Percentiles rank a stretch among this genome's conserved stretches.
Conservation (phyloP, 2,329 filamentous ascomycete genomes). For the Verticillium nubilum region DNA sequence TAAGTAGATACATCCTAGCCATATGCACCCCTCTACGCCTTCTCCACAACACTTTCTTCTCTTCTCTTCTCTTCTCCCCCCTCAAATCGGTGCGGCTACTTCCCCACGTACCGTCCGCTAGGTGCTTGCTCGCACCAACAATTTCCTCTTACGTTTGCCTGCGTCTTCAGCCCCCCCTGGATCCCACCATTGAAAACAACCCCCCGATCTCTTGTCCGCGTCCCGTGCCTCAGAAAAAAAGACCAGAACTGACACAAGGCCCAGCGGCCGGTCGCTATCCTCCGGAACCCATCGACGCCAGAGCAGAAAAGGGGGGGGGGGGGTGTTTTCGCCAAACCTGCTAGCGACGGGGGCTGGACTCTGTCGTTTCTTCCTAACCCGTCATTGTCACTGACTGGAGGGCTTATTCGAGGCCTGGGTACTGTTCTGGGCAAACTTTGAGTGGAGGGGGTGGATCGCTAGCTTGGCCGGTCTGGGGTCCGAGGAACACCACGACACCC, state of each 20-base stretch:
- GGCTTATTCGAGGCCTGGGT: background rate
- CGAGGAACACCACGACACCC: conserved; percentile 14
- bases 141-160: conserved; percentile 2
- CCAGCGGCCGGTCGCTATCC: background rate
- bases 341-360: background rate
- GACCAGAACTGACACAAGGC: background rate
- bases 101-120: background rate
- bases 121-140: background rate
- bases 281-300: background rate
- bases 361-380: background rate
- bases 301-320: background rate
- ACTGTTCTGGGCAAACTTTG: background rate
- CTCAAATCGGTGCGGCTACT: background rate
- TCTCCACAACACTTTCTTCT: too few relatives aligned
- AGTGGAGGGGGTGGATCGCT: conserved; percentile 1
- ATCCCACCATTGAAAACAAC: conserved; percentile 2
- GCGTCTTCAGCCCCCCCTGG: background rate
- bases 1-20: background rate
- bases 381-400: background rate
- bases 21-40: background rate
- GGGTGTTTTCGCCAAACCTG: background rate
- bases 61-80: background rate
- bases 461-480: conserved; percentile 10
- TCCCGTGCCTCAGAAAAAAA: background rate
- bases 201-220: background rate